Evolutionary conservation across 2,329 filamentous ascomycete genomes (phyloP).

Genomic region (Epichloe sibirici): DNA sequence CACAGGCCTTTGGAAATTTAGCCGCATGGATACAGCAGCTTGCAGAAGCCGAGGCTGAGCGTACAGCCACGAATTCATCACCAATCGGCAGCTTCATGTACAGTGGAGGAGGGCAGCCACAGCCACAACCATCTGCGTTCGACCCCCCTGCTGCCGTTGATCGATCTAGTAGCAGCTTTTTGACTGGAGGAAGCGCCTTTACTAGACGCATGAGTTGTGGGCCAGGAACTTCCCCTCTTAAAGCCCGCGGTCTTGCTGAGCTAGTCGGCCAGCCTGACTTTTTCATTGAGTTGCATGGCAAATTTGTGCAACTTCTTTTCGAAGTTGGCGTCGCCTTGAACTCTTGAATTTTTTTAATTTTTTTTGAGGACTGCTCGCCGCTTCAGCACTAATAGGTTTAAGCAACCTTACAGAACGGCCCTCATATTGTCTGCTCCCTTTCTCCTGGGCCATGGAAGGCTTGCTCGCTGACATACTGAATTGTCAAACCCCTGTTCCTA

Average conservation of each 20-base stretch:
- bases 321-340: slow-evolving; percentile 44
- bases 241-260: slow-evolving; percentile 50
- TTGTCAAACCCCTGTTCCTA: too few species aligned
- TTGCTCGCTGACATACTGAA: too few species aligned
- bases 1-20: slow-evolving; percentile 49
- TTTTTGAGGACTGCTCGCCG: not conserved
- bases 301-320: slow-evolving; percentile 50
- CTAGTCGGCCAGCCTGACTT: slow-evolving; percentile 55
- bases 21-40: slow-evolving; percentile 54
- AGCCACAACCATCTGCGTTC: slow-evolving; percentile 15
- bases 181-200: slow-evolving; percentile 43
- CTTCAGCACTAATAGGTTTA: too few species aligned
- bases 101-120: slow-evolving; percentile 20
- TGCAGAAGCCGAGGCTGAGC: slow-evolving; percentile 50
- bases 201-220: slow-evolving; percentile 45
- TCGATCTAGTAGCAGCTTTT: slow-evolving; percentile 40
- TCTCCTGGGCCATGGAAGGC: too few species aligned
- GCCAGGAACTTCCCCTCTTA: slow-evolving; percentile 42
- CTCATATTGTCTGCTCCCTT: too few species aligned
- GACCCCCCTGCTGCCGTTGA: slow-evolving; percentile 21
- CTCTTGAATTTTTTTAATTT: slow-evolving; percentile 20
- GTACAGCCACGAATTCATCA: slow-evolving; percentile 33
- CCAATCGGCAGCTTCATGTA: slow-evolving; percentile 28
- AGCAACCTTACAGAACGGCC: too few species aligned
- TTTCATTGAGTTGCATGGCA: slow-evolving; percentile 52